A percentile compares a stretch with the other conserved stretches of the same genome.
These are phyloP conservation scores for Thielaviopsis ethacetica DNA, from an alignment of 2,329 filamentous ascomycete species.

Conservation along the genomic window DNA sequence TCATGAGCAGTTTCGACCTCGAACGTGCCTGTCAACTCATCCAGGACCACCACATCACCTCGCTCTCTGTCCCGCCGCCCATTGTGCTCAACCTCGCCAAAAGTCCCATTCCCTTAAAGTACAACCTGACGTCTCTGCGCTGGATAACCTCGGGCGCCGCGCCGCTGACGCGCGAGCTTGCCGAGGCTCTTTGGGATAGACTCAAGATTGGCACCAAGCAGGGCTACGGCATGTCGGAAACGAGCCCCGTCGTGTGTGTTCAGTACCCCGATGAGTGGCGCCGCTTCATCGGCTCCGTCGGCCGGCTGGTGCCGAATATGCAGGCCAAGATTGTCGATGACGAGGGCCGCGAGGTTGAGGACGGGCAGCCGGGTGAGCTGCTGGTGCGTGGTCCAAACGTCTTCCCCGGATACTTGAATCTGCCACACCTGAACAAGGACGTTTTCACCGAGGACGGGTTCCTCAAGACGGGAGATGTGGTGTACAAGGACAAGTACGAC, in stretches of 20 bases:
- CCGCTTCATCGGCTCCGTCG: conserved; percentile 60
- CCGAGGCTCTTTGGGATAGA: conserved; percentile 56
- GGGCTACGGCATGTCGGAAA: conserved; percentile 82
- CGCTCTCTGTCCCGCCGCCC: conserved; percentile 69
- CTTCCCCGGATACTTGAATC: conserved; percentile 65
- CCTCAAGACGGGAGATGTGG: conserved; percentile 84
- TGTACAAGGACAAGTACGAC: conserved; percentile 57
- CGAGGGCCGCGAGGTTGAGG: conserved; percentile 36
- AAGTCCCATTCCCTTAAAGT: conserved; percentile 59
- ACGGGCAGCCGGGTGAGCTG: conserved; percentile 47
- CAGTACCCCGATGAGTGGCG: conserved; percentile 65
- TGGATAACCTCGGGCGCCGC: conserved; percentile 83
- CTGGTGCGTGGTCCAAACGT: conserved; percentile 69
- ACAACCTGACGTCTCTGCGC: conserved; percentile 61
- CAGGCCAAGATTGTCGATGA: conserved; percentile 64
- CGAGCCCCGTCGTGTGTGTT: conserved; percentile 60
- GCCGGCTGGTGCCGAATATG: conserved; percentile 62
- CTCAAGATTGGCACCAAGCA: conserved; percentile 75
- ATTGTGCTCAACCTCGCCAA: conserved; percentile 70
- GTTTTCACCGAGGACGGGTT: conserved; percentile 63
- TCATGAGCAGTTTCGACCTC: conserved; percentile 62
- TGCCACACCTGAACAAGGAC: conserved; percentile 51
- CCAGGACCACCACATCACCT: conserved; percentile 59
- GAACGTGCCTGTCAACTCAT: conserved; percentile 62
- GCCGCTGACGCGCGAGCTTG: conserved; percentile 65